Conservation (phyloP, 2,329 filamentous ascomycete species). For the Aureobasidium mangrovei region DNA sequence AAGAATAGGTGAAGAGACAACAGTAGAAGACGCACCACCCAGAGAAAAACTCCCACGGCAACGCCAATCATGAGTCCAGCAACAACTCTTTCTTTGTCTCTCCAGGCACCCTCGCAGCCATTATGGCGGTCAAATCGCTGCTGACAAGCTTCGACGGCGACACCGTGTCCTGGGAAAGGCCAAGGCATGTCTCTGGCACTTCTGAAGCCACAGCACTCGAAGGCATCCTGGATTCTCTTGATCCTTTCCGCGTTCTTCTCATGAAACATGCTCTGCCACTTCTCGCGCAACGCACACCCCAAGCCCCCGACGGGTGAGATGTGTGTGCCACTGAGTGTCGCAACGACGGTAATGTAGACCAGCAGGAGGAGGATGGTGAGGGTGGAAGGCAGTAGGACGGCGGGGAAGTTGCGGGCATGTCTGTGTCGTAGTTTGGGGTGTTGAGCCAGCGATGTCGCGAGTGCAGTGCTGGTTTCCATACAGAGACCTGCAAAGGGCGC, state of each 20-base stretch:
- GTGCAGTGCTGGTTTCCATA: slow-evolving; percentile 32
- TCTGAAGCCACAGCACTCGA: slow-evolving; percentile 59
- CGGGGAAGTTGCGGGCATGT: slow-evolving; percentile 26
- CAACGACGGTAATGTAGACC: slow-evolving; percentile 32
- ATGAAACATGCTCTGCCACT: slow-evolving; percentile 49
- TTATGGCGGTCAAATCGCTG: slow-evolving; percentile 37
- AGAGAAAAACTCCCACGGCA: slow-evolving; percentile 43
- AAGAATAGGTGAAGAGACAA: neutral
- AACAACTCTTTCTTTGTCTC: slow-evolving; percentile 43
- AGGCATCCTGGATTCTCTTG: slow-evolving; percentile 53
- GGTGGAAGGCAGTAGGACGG: slow-evolving; percentile 18
- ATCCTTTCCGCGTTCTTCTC: slow-evolving; percentile 45
- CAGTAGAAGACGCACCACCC: slow-evolving; percentile 42
- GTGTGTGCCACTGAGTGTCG: slow-evolving; percentile 38
- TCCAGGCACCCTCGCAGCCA: slow-evolving; percentile 50
- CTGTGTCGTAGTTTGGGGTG: slow-evolving; percentile 26
- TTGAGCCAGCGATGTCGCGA: slow-evolving; percentile 18
- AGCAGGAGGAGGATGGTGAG: slow-evolving; percentile 35
- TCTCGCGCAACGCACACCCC: slow-evolving; percentile 47
- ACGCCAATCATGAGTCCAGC: slow-evolving; percentile 49
- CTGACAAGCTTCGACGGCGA: slow-evolving; percentile 34
- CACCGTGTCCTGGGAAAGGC: slow-evolving; percentile 45
- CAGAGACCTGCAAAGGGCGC: slow-evolving; percentile 36
- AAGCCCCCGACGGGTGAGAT: slow-evolving; percentile 31
- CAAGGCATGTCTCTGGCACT: slow-evolving; percentile 51